These are phyloP conservation scores for Dissophora globulifera DNA, from an alignment of 192 early-diverging fungal species.

Conservation along the genomic window DNA sequence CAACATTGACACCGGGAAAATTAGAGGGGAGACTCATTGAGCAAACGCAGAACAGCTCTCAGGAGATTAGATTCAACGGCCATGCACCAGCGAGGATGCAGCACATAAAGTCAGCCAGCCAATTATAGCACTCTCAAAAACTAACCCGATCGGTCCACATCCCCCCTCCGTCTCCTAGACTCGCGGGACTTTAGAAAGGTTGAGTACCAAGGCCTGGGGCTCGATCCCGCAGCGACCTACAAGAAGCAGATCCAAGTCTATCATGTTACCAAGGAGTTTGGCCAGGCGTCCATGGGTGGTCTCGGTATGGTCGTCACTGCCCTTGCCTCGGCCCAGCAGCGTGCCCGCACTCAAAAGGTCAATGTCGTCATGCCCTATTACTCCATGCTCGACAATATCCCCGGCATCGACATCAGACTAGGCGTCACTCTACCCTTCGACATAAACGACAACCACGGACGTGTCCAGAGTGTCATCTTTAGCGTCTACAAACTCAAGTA, in stretches of 20 bases:
- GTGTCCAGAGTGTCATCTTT: constrained; percentile 40
- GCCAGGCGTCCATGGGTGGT: constrained; percentile 63
- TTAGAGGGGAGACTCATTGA: too few species aligned
- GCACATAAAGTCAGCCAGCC: too few species aligned
- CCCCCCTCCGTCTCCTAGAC: constrained; percentile 18
- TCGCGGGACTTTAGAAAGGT: constrained; percentile 58
- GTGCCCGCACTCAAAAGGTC: constrained; percentile 48
- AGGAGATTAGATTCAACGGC: too few species aligned
- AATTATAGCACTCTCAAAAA: too few species aligned
- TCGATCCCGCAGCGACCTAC: constrained; percentile 30
- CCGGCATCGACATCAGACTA: constrained; percentile 28
- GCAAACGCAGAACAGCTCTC: too few species aligned
- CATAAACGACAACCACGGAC: constrained; percentile 50
- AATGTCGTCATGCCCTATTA: constrained; percentile 64
- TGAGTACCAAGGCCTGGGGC: constrained; percentile 53
- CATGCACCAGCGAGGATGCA: too few species aligned
- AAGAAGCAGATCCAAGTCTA: constrained; percentile 57
- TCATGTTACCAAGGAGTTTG: constrained; percentile 70
- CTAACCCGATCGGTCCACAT: too few species aligned
- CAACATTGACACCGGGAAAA: too few species aligned
- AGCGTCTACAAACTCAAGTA: constrained; percentile 51
- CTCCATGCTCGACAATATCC: constrained; percentile 49
- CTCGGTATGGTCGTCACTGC: constrained; percentile 65
- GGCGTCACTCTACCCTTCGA: constrained; percentile 41
- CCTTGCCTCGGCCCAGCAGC: constrained; percentile 57